These are phyloP conservation scores for Astrothelium macrocarpum DNA, from an alignment of 495 filamentous ascomycete species.

Conservation along the genomic window DNA sequence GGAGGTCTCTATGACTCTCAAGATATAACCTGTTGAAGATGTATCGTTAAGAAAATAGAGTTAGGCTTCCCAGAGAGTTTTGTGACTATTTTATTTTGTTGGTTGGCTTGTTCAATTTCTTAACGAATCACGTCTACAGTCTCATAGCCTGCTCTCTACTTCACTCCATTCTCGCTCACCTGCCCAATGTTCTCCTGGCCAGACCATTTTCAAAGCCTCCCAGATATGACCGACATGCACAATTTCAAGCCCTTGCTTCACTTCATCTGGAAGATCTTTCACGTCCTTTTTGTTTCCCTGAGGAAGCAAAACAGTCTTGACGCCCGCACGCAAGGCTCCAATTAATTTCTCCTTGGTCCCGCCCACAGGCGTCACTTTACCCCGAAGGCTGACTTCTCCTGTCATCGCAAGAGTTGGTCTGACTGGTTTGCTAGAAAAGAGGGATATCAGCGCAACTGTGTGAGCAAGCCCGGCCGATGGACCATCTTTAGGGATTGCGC, in stretches of 20 bases:
- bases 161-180: slow-evolving; percentile 54
- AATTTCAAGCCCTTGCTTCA: slow-evolving; percentile 78
- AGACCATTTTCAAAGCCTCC: slow-evolving; percentile 75
- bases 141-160: slow-evolving; percentile 51
- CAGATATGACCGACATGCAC: slow-evolving; percentile 85
- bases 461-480: slow-evolving; percentile 86
- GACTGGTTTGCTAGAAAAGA: slow-evolving; percentile 82
- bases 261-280: slow-evolving; percentile 84
- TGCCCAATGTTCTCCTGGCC: slow-evolving; percentile 76
- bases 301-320: slow-evolving; percentile 87
- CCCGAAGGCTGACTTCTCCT: slow-evolving; percentile 82
- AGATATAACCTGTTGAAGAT: no score
- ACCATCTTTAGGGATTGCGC: slow-evolving; percentile 91
- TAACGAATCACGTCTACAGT: slow-evolving; percentile 17
- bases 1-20: background rate
- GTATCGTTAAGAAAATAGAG: no score
- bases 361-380: slow-evolving; percentile 79
- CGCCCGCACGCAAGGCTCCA: slow-evolving; percentile 83
- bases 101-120: background rate
- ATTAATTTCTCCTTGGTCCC: slow-evolving; percentile 99
- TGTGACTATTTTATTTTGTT: no score
- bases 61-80: no score
- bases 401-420: slow-evolving; percentile 96
- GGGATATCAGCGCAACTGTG: slow-evolving; percentile 81
- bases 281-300: slow-evolving; percentile 86